Base-by-base conservation (phyloP, 1,139 yeast species). In the Suhomyces bokatorum region DNA sequence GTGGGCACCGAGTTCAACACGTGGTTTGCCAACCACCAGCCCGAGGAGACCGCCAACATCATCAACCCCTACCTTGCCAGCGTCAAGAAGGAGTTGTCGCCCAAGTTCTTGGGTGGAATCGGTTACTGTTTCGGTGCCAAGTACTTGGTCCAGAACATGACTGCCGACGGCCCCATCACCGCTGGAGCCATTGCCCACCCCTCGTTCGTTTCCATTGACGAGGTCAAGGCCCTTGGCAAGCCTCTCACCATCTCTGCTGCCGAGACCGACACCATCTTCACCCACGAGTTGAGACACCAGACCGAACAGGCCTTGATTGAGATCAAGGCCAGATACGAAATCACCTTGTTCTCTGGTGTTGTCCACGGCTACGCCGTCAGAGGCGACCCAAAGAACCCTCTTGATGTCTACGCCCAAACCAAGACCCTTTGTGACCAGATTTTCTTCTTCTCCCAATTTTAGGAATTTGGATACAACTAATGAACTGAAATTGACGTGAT, bases 111-210 rank as follows among this genome's bases (percentile, higher is more conserved):
- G 24, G 83, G 75, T 41, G 80, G 81, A 15, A 67, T 85, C 44
- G 97, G 97, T 15, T 83, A 87, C 73, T 90, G 97, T 69, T 89
- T 75, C 55, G 97, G 97, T 57, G 96, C 90, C 41, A 85, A 83
- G 63, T 82, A 70, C 52, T 81, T 77, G 26, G 59, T 85, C 39
- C 80, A 76, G 47, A 75, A 83, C 45, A 66, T 85, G 41, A 66
- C 78, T 2, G 63, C 64, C 14, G 69, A 59, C 22, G 84, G 83
- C 17, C 54, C 65, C 22, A 63, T 80, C 26, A 77, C 81, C 48
- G 85, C 75, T 28, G 89, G 78, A 54, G 95, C 91, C 9, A 63
- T 78, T 47, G 93, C 91, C 12, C 97, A 90, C 63, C 97, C 97
- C 11, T 83, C 95, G 1, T 74, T 83, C 48, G 83, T 87, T 29